Percentiles rank a stretch among this genome's conserved stretches.
These are phyloP conservation scores for Lyophyllum atratum DNA, from an alignment of 768 basidiomycete genomes.

Conservation along the genomic window DNA sequence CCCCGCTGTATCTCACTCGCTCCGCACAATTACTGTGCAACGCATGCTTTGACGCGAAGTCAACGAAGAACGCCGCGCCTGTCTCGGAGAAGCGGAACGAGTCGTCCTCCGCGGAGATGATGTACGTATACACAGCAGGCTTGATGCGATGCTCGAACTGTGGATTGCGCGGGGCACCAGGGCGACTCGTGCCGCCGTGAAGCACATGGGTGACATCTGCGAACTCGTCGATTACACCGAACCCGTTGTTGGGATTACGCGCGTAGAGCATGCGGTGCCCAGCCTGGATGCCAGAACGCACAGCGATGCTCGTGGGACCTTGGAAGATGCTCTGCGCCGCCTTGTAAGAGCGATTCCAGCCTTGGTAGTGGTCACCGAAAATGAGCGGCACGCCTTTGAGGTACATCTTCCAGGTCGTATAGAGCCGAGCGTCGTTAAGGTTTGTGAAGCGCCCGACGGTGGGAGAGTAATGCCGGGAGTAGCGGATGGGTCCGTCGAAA, in stretches of 20 bases:
- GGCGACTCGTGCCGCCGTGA: slow-evolving; percentile 38
- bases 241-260: slow-evolving; percentile 60
- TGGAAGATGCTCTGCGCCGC: slow-evolving; percentile 74
- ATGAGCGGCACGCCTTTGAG: slow-evolving; percentile 58
- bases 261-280: slow-evolving; percentile 78
- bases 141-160: slow-evolving; percentile 53
- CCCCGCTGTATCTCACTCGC: slow-evolving; percentile 71
- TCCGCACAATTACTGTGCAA: slow-evolving; percentile 75
- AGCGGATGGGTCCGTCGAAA: slow-evolving; percentile 76
- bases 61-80: slow-evolving; percentile 84
- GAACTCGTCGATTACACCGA: slow-evolving; percentile 55
- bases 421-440: slow-evolving; percentile 60
- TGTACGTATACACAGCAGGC: slow-evolving; percentile 84
- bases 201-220: slow-evolving; percentile 54
- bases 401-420: slow-evolving; percentile 81
- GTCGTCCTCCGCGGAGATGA: slow-evolving; percentile 75
- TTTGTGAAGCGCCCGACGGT: slow-evolving; percentile 67
- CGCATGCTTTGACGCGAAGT: slow-evolving; percentile 86
- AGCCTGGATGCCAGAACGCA: slow-evolving; percentile 70
- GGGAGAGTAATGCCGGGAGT: slow-evolving; percentile 70
- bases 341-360: slow-evolving; percentile 68
- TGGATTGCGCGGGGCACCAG: slow-evolving; percentile 10
- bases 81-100: slow-evolving; percentile 85
- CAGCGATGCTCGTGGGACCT: slow-evolving; percentile 60
- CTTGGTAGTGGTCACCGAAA: slow-evolving; percentile 62